These are phyloP conservation scores for Cerioporus squamosus DNA, from an alignment of 1,284 basidiomycete species.

Conservation along the genomic window DNA sequence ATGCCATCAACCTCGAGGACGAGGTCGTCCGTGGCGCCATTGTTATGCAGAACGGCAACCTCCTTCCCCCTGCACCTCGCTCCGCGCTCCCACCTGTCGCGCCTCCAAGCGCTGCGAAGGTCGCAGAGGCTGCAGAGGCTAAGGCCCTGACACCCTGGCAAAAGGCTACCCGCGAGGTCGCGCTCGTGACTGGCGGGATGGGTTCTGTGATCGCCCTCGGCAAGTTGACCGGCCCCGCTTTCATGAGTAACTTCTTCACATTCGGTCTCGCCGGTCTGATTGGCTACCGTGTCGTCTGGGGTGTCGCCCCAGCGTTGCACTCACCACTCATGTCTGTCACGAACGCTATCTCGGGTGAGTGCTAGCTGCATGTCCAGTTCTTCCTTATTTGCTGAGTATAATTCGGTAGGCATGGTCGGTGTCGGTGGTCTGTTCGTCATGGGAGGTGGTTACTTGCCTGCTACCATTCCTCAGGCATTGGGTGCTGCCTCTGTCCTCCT, in stretches of 20 bases:
- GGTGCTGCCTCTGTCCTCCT: slow-evolving; percentile 82
- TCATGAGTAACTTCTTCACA: slow-evolving; percentile 87
- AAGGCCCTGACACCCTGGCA: slow-evolving; percentile 83
- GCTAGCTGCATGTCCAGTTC: neutral
- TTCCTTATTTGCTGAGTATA: neutral
- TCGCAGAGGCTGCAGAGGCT: slow-evolving; percentile 52
- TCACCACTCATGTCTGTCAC: slow-evolving; percentile 87
- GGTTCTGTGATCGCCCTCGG: slow-evolving; percentile 73
- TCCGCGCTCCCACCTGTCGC: slow-evolving; percentile 61
- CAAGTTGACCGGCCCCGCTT: slow-evolving; percentile 75
- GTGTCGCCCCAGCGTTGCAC: slow-evolving; percentile 83
- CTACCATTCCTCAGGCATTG: slow-evolving; percentile 76
- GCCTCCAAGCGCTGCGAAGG: slow-evolving; percentile 53
- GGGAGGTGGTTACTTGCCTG: slow-evolving; percentile 85
- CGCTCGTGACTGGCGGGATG: slow-evolving; percentile 75
- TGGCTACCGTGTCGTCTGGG: slow-evolving; percentile 88
- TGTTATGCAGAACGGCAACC: slow-evolving; percentile 69
- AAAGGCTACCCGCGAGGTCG: slow-evolving; percentile 74
- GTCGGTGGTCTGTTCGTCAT: slow-evolving; percentile 87
- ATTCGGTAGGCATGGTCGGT: slow-evolving; percentile 59
- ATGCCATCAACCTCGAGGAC: slow-evolving; percentile 72
- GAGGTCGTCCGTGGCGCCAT: slow-evolving; percentile 85
- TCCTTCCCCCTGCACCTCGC: slow-evolving; percentile 70
- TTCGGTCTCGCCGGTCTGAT: slow-evolving; percentile 83
- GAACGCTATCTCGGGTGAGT: slow-evolving; percentile 73